Evolutionary conservation across 176 grass and related monocot species (phyloP).

Genomic region (Puya raimondii): DNA sequence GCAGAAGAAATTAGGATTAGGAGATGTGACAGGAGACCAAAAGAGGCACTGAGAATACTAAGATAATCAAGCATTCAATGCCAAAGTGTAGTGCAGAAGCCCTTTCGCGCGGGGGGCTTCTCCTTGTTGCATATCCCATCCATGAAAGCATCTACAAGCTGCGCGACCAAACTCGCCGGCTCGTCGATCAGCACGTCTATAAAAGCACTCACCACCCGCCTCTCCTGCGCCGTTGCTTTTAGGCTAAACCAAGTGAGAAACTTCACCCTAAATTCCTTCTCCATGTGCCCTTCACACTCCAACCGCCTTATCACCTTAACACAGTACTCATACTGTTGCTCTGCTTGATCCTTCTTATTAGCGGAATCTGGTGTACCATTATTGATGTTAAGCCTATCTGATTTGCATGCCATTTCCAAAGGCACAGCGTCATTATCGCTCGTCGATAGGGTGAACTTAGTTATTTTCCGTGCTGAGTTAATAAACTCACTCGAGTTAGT

Average conservation of each 20-base stretch:
- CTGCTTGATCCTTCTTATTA: conserved; percentile 41
- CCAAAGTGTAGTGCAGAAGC: conserved; percentile 41
- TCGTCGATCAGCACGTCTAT: conserved; percentile 60
- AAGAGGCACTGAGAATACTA: background rate
- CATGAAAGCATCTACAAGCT: conserved; percentile 61
- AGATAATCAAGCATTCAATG: conserved; percentile 26
- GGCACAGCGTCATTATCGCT: conserved; percentile 40
- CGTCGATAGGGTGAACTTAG: conserved; percentile 31
- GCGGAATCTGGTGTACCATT: conserved; percentile 39
- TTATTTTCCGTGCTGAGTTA: conserved; percentile 5
- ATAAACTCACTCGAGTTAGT: conserved; percentile 76
- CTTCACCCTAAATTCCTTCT: conserved; percentile 63
- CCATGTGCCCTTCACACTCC: conserved; percentile 64
- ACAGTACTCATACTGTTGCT: conserved; percentile 74
- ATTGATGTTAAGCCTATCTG: conserved; percentile 21
- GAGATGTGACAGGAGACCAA: background rate
- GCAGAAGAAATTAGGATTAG: background rate
- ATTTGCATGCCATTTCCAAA: conserved; percentile 42
- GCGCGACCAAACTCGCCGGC: conserved; percentile 57
- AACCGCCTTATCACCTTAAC: conserved; percentile 90
- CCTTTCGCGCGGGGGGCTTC: conserved; percentile 32
- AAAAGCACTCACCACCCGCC: conserved; percentile 59
- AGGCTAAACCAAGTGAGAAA: conserved; percentile 98
- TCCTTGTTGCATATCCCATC: conserved; percentile 63
- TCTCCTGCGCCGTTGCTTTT: conserved; percentile 75